Evolutionary conservation across 2,329 filamentous ascomycete species (phyloP), one percentile per base, ranked within the genome.

Genomic region (Fusarium neocosmosporiellum): DNA sequence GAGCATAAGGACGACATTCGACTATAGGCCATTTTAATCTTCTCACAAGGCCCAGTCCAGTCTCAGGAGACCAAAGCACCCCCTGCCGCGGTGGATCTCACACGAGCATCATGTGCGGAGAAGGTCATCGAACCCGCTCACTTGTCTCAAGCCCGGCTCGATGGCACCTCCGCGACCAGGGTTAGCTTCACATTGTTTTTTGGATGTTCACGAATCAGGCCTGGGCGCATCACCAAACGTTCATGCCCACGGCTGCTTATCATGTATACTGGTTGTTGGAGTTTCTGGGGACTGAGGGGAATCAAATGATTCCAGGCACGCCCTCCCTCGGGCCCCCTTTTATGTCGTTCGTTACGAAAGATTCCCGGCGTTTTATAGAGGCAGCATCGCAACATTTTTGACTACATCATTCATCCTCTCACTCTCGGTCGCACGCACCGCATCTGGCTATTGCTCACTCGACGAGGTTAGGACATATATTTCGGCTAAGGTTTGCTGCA

Each of bases 301-400:
- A 53, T 48, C 20, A 55, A 55, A 55, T 55, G 31, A 55, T 33
- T 31, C 36, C 63, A 63, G 31, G 46, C 46, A 36, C 27, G 41
- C 27, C 48, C 54, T 53, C 54, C 24, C 37, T 53, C 64, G 22
- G 60, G 34, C 61, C 43, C 63, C 39, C 10, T 55, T 66, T 63
- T 70, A 60, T 72, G 66, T 74, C 72, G 57, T 74, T 74, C 72
- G 71, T 43, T 74, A 72, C 46, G 59, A 74, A 50, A 74, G 31
- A 70, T 74, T 72, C 69, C 71, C 69, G 72, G 72, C 71, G 72
- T 74, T 50, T 73, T 63, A 70, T 72, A 74, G 69, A 74, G 72
- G 71, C 69, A 72, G 69, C 72, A 74, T 74, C 63, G 63, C 65
- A 64, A 64, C 65, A 62, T 69, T 36, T 69, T 54, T 54, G 48